phyloP scores from a whole-genome alignment of 306 rosid genomes.

The Dalbergia oliveri region DNA sequence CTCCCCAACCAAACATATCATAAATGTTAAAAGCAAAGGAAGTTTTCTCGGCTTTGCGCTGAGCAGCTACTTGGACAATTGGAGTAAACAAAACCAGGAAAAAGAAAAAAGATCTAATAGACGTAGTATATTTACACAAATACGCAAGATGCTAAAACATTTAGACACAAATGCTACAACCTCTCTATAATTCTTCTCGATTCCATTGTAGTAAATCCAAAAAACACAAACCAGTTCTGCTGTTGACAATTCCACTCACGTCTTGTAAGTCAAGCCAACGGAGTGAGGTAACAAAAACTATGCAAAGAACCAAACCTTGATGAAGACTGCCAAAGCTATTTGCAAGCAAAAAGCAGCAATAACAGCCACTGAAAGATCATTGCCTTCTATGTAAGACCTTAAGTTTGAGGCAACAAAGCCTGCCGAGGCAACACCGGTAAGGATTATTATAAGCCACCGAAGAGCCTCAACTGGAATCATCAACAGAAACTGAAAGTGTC shows the following conservation, averaged over 20 bases:
- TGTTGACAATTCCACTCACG: conserved; percentile 35
- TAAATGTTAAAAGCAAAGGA: neutral
- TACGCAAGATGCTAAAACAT: conserved; percentile 41
- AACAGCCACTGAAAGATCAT: conserved; percentile 65
- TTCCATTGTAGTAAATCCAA: conserved; percentile 48
- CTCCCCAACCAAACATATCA: too few relatives aligned
- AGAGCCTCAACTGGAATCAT: conserved; percentile 84
- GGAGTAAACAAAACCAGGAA: neutral
- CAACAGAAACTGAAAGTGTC: conserved; percentile 79
- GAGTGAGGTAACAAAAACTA: conserved; percentile 50
- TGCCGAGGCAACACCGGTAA: conserved; percentile 82
- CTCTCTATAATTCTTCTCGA: conserved; percentile 21
- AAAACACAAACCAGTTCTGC: conserved; percentile 41
- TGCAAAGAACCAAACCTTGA: conserved; percentile 97
- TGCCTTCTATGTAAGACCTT: conserved; percentile 63
- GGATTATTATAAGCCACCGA: conserved; percentile 82
- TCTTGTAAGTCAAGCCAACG: conserved; percentile 20
- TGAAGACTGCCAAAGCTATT: conserved; percentile 87
- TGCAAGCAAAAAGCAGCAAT: conserved; percentile 87
- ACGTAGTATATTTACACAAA: conserved; percentile 48
- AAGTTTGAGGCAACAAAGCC: conserved; percentile 85
- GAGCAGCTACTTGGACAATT: neutral
- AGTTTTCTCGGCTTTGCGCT: neutral
- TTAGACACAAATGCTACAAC: conserved; percentile 41
- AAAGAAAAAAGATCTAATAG: neutral